Evolutionary conservation across 2,329 filamentous ascomycete genomes (phyloP).

Genomic region (Nemania serpens): DNA sequence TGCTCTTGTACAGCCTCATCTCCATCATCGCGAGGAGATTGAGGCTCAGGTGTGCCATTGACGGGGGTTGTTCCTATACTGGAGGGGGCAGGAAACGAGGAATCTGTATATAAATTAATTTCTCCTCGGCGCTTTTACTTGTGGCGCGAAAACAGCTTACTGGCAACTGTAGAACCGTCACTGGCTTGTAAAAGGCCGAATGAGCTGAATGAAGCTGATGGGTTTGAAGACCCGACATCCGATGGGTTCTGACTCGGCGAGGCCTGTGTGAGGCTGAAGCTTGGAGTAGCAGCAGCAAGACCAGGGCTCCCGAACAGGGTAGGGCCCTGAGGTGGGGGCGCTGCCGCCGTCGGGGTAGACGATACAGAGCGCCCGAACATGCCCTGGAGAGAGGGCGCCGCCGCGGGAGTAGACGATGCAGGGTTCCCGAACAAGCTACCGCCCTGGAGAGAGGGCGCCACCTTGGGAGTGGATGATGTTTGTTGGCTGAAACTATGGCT

Average conservation of each 20-base stretch:
- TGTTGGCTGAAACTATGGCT: conserved; percentile 37
- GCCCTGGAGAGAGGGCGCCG: too few relatives aligned
- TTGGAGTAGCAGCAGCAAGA: conserved; percentile 35
- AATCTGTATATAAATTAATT: conserved; percentile 30
- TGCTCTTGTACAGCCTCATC: conserved; percentile 66
- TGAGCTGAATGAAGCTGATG: conserved; percentile 22
- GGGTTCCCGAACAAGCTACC: not conserved
- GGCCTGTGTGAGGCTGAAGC: conserved; percentile 47
- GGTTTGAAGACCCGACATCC: conserved; percentile 35
- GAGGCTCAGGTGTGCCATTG: conserved; percentile 62
- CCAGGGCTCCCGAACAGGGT: conserved; percentile 36
- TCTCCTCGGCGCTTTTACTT: not conserved
- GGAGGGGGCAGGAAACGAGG: conserved; percentile 59
- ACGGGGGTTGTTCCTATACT: conserved; percentile 65
- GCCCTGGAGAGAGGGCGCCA: conserved; percentile 30
- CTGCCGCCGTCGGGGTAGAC: not conserved
- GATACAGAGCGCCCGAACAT: not conserved
- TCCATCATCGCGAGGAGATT: conserved; percentile 51
- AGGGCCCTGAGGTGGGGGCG: not conserved
- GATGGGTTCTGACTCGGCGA: conserved; percentile 38
- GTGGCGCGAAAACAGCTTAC: conserved; percentile 39
- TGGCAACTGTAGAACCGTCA: conserved; percentile 48
- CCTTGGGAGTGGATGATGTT: conserved; percentile 33
- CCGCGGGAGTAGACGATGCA: too few relatives aligned
- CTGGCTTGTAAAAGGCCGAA: conserved; percentile 37